A percentile compares a stretch with the other conserved stretches of the same genome.
Evolutionary conservation across 441 rosid genomes (phyloP).

Genomic region (Euphorbia celastroides): DNA sequence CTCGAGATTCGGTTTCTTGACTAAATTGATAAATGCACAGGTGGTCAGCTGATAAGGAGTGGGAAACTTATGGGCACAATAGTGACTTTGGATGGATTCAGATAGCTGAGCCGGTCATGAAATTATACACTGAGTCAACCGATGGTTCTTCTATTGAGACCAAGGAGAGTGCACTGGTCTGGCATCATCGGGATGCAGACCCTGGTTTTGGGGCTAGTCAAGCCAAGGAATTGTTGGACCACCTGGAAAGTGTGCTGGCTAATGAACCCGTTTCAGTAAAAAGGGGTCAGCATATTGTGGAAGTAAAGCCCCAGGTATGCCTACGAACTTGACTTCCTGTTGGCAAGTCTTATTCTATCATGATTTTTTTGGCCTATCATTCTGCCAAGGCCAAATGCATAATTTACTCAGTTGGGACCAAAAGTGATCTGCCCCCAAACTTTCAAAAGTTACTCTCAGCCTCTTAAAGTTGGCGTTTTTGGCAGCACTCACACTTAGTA

Average conservation of each 20-base stretch:
- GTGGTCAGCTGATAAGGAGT: conserved; percentile 39
- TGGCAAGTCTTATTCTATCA: neutral
- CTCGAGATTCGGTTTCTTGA: neutral
- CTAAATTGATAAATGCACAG: conserved; percentile 27
- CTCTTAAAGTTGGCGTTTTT: no score
- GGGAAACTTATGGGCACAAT: conserved; percentile 50
- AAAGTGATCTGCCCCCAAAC: no score
- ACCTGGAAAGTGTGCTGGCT: conserved; percentile 68
- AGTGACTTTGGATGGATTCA: conserved; percentile 63
- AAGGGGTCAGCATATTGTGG: conserved; percentile 64
- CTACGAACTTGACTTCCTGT: neutral
- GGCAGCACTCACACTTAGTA: no score
- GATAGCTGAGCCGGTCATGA: conserved; percentile 68
- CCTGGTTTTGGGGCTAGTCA: conserved; percentile 67
- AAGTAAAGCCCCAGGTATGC: conserved; percentile 72
- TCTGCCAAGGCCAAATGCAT: no score
- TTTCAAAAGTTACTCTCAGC: no score
- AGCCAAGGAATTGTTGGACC: conserved; percentile 73
- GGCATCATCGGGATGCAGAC: conserved; percentile 78
- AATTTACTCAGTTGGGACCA: no score
- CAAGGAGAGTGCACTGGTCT: conserved; percentile 70
- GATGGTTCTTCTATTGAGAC: conserved; percentile 65
- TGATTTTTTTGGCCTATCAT: neutral
- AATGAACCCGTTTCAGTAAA: conserved; percentile 72
- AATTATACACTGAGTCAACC: conserved; percentile 63